Percentiles rank a stretch among this genome's conserved stretches.
phyloP scores from a whole-genome alignment of 192 early-diverging fungal genomes.

The Funneliformis mosseae region DNA sequence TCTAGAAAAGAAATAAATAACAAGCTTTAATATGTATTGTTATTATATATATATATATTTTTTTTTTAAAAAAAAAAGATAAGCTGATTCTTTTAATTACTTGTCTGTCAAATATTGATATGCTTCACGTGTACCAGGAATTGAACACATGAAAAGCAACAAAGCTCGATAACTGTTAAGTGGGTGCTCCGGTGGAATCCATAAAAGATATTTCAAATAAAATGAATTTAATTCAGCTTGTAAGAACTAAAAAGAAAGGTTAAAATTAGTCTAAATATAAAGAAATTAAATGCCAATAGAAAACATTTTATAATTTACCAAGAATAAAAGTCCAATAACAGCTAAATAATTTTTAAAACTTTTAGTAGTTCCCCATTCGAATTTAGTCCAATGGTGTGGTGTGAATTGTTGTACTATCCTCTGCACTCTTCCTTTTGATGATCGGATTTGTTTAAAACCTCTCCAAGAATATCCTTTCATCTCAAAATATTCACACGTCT shows the following conservation, averaged over 20 bases:
- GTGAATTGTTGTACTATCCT: slow-evolving; percentile 92
- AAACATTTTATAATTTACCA: background rate
- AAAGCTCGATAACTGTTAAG: slow-evolving; percentile 78
- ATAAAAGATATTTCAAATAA: slow-evolving; percentile 92
- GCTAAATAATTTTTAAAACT: slow-evolving; percentile 87
- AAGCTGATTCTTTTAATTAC: slow-evolving; percentile 22
- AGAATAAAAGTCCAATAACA: slow-evolving; percentile 68
- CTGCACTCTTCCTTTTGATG: slow-evolving; percentile 83
- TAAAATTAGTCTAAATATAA: background rate
- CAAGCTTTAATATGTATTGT: too few species aligned
- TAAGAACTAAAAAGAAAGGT: slow-evolving; percentile 54
- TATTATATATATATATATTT: background rate
- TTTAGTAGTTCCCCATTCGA: slow-evolving; percentile 87
- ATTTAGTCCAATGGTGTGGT: slow-evolving; percentile 92
- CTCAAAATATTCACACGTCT: slow-evolving; percentile 95
- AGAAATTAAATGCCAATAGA: background rate
- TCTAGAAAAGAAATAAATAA: slow-evolving; percentile 43
- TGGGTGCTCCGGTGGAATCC: slow-evolving; percentile 86
- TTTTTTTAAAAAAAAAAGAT: background rate
- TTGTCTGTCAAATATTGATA: slow-evolving; percentile 83
- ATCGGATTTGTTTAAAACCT: slow-evolving; percentile 82
- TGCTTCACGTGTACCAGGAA: slow-evolving; percentile 85
- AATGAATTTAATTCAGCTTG: slow-evolving; percentile 91
- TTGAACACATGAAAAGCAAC: slow-evolving; percentile 81
- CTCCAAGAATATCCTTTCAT: slow-evolving; percentile 97